Evolutionary conservation across 2,329 filamentous ascomycete genomes (phyloP), one percentile per base, ranked within the genome.

Genomic region (Periconia macrospinosa): DNA sequence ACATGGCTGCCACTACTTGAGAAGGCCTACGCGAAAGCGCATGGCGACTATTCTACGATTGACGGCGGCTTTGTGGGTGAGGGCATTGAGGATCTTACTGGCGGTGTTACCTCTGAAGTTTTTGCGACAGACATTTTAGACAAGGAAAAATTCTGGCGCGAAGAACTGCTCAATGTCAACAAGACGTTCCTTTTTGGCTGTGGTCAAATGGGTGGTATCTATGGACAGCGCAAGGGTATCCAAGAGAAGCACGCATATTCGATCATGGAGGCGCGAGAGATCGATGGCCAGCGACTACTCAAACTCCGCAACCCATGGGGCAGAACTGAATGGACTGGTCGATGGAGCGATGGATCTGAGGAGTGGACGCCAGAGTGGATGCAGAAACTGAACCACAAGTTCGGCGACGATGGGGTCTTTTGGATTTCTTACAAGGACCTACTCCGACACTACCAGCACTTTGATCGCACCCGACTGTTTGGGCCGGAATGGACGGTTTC

Each of bases 311-410:
- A 94, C 62, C 91, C 91, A 0, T 94, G 90, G 90, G 91, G 90
- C 1, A 85, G 86, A 58, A 85, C 83, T 30, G 90, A 92, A 72
- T 94, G 90, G 90, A 88, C 84, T 30, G 91, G 91, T 1, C 80
- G 89, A 1, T 94, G 90, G 90, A 87, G 84, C 37, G 91, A 94
- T 66, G 91, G 91, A 0, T 91, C 88, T 7, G 89, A 90, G 63
- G 87, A 93, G 71, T 95, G 91, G 91, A 93, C 89, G 1, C 80
- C 89, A 0, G 86, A 92, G 60, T 91, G 88, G 83, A 86, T 93
- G 74, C 75, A 85, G 55, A 86, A 87, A 62, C 80, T 94, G 1
- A 80, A 82, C 44, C 89, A 92, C 68, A 85, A 83, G 41, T 92
- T 92, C 61, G 89, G 89, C 40, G 87, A 91, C 60, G 89, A 92